These are phyloP conservation scores for Penicillium argentinense DNA, from an alignment of 495 filamentous ascomycete genomes.

Conservation along the genomic window DNA sequence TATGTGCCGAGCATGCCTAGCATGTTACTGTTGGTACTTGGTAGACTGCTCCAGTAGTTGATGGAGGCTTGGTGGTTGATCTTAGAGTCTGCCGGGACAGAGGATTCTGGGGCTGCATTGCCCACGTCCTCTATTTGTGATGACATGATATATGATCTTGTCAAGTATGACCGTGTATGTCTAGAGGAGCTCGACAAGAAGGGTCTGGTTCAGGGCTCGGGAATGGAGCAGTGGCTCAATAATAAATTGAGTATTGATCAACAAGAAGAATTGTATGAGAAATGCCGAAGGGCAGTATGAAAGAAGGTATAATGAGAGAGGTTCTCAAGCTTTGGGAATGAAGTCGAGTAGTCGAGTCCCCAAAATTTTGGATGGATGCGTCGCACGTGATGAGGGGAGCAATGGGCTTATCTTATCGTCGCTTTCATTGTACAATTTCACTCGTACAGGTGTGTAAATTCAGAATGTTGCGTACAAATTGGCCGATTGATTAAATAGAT, in stretches of 20 bases:
- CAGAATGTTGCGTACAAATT: too few relatives aligned
- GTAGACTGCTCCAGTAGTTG: constrained; percentile 71
- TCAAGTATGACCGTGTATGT: too few relatives aligned
- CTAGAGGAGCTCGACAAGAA: too few relatives aligned
- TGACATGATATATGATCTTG: constrained; percentile 1
- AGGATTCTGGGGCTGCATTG: neutral
- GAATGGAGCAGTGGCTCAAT: too few relatives aligned
- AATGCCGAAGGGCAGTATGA: too few relatives aligned
- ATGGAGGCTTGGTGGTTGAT: constrained; percentile 41
- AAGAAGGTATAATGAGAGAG: too few relatives aligned
- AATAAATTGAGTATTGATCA: too few relatives aligned
- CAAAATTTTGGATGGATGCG: constrained; percentile 4
- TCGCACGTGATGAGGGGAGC: neutral
- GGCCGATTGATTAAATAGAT: too few relatives aligned
- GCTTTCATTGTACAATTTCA: too few relatives aligned
- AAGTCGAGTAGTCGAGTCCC: neutral
- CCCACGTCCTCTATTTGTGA: neutral
- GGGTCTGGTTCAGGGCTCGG: too few relatives aligned
- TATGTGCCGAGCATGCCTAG: constrained; percentile 85
- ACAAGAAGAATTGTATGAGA: too few relatives aligned
- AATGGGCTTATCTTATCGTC: neutral
- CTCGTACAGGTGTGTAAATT: too few relatives aligned
- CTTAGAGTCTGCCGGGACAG: constrained; percentile 25
- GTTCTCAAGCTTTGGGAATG: neutral
- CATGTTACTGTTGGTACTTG: constrained; percentile 76